Conservation (phyloP, 1,139 yeast species). For the Sugiyamaella japonica region DNA sequence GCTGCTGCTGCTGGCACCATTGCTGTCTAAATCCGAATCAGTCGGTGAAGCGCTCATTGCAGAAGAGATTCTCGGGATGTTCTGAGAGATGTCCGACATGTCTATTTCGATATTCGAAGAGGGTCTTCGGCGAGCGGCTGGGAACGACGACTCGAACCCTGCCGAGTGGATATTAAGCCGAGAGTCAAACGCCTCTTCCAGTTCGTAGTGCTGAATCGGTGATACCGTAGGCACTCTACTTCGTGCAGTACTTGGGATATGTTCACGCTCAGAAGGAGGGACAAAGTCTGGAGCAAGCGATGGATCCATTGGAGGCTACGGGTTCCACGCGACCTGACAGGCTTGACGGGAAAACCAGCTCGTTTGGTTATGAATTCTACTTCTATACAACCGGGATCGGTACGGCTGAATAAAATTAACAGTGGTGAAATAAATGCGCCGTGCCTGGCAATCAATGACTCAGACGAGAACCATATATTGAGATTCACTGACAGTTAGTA, state of each 20-base stretch:
- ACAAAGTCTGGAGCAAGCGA: slow-evolving; percentile 42
- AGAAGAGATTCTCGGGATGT: slow-evolving; percentile 27
- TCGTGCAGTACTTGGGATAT: slow-evolving; percentile 63
- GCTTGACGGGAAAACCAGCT: background rate
- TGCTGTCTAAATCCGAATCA: slow-evolving; percentile 17
- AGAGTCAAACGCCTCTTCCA: slow-evolving; percentile 73
- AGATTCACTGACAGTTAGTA: background rate
- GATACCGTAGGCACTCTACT: slow-evolving; percentile 71
- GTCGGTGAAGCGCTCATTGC: slow-evolving; percentile 27
- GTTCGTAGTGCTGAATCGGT: slow-evolving; percentile 72
- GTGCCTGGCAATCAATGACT: background rate
- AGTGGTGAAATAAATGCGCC: background rate
- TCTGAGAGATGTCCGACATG: slow-evolving; percentile 26
- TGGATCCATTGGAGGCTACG: slow-evolving; percentile 39
- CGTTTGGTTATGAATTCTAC: too few species aligned
- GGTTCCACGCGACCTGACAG: too few species aligned
- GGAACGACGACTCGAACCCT: background rate
- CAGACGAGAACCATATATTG: background rate
- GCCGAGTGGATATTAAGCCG: slow-evolving; percentile 6
- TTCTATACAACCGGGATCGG: background rate
- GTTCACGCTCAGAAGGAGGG: slow-evolving; percentile 39
- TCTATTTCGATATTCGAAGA: slow-evolving; percentile 8
- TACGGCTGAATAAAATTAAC: background rate
- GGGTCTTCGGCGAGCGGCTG: slow-evolving; percentile 42
- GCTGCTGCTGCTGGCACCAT: background rate